Evolutionary conservation across 805 yeast species (phyloP), one percentile per base, ranked within the genome.

Genomic region (Torulaspora maleeae): DNA sequence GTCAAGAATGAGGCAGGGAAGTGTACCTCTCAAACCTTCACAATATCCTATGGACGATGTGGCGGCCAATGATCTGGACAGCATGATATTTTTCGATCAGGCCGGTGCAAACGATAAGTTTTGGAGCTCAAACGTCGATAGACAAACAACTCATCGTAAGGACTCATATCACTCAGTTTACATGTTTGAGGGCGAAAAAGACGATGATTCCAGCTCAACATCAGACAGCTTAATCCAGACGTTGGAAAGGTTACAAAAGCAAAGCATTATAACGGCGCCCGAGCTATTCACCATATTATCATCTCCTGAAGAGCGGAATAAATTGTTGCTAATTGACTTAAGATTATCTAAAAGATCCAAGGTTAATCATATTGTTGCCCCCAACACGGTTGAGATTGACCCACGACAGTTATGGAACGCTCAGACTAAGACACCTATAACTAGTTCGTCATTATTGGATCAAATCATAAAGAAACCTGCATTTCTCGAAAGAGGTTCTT

Each of bases 241-340:
- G 17, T 42, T 63, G 36, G 57, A 61, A 36, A 51, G 60, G 27
- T 42, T 63, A 29, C 66, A 64, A 38, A 61, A 57, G 38, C 91
- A 85, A 59, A 91, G 93, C 3, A 58, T 64, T 11, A 63, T 69
- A 4, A 59, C 75, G 0, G 58, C 75, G 8, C 68, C 64, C 22
- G 64, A 69, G 63, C 56, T 78, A 3, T 60, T 78, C 44, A 65
- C 74, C 3, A 70, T 71, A 13, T 62, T 79, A 41, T 70, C 66
- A 42, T 70, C 67, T 45, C 74, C 74, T 25, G 70, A 78, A 45
- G 75, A 74, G 30, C 76, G 78, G 1, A 34, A 50, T 2, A 52
- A 52, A 17, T 16, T 62, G 17, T 47, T 75, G 17, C 43, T 75
- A 5, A 59, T 74, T 37, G 78, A 75, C 54, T 48, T 75, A 13